These are phyloP conservation scores for Cercospora berteroae DNA, from an alignment of 2,329 filamentous ascomycete genomes.

Conservation along the genomic window DNA sequence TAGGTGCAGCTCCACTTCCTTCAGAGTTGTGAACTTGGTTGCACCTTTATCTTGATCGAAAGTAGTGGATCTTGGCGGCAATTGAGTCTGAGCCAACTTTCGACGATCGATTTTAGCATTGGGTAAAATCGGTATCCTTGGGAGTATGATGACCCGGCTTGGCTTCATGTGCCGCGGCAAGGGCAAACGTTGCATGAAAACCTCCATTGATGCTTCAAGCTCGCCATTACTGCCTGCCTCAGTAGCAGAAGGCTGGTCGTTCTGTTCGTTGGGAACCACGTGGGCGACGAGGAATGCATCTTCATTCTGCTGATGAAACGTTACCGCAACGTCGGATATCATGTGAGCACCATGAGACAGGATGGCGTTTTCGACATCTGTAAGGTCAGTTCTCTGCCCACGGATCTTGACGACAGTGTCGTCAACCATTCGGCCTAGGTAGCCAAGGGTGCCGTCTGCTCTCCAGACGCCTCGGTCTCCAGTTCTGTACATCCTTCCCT, in stretches of 20 bases:
- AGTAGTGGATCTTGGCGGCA: conserved; percentile 18
- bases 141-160: conserved; percentile 31
- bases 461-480: conserved; percentile 43
- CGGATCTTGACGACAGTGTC: conserved; percentile 50
- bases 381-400: conserved; percentile 48
- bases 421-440: conserved; percentile 42
- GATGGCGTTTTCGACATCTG: conserved; percentile 45
- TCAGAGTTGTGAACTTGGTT: conserved; percentile 13
- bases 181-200: conserved; percentile 29
- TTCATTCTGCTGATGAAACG: conserved; percentile 22
- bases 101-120: conserved; percentile 37
- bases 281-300: conserved; percentile 36
- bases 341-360: conserved; percentile 28
- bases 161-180: conserved; percentile 43
- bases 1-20: conserved; percentile 20
- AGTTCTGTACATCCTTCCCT: conserved; percentile 39
- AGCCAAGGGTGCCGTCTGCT: conserved; percentile 38
- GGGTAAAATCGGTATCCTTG: conserved; percentile 32
- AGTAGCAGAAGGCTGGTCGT: neutral
- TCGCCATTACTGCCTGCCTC: neutral
- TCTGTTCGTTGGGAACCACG: conserved; percentile 33
- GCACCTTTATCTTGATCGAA: neutral
- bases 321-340: conserved; percentile 33
- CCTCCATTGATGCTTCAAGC: conserved; percentile 19
- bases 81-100: conserved; percentile 23